These are phyloP conservation scores for Orychophragmus violaceus DNA, from an alignment of 345 rosid species.

Conservation along the genomic window DNA sequence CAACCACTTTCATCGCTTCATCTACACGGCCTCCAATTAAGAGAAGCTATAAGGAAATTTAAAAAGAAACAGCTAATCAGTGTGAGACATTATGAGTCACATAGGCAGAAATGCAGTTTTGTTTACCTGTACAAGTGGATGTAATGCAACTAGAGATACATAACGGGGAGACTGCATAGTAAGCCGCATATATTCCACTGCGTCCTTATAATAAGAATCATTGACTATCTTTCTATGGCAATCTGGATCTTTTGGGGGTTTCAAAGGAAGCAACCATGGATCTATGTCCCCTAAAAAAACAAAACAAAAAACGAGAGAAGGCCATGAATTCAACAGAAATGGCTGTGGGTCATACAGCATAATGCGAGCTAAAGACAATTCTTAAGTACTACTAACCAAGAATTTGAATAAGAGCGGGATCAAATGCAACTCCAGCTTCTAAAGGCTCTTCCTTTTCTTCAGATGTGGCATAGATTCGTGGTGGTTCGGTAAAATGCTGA, in stretches of 20 bases:
- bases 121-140: slow-evolving; percentile 74
- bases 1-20: slow-evolving; percentile 54
- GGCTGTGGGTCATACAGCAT: background rate
- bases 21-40: slow-evolving; percentile 58
- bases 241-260: slow-evolving; percentile 42
- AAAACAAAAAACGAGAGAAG: background rate
- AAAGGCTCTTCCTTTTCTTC: slow-evolving; percentile 41
- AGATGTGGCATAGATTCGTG: slow-evolving; percentile 37
- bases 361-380: background rate
- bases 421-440: slow-evolving; percentile 31
- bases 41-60: slow-evolving; percentile 43
- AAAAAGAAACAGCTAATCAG: background rate
- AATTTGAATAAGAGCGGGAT: slow-evolving; percentile 36
- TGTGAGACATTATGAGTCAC: background rate
- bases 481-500: slow-evolving; percentile 17
- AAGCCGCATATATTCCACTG: slow-evolving; percentile 51
- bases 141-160: slow-evolving; percentile 45
- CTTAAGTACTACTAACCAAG: slow-evolving; percentile 46
- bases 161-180: slow-evolving; percentile 42
- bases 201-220: slow-evolving; percentile 47
- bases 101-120: background rate
- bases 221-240: slow-evolving; percentile 33
- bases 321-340: background rate
- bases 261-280: slow-evolving; percentile 73
- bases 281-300: slow-evolving; percentile 41